Evolutionary conservation across 176 grass and related monocot genomes (phyloP).

Genomic region (Bromus sterilis): DNA sequence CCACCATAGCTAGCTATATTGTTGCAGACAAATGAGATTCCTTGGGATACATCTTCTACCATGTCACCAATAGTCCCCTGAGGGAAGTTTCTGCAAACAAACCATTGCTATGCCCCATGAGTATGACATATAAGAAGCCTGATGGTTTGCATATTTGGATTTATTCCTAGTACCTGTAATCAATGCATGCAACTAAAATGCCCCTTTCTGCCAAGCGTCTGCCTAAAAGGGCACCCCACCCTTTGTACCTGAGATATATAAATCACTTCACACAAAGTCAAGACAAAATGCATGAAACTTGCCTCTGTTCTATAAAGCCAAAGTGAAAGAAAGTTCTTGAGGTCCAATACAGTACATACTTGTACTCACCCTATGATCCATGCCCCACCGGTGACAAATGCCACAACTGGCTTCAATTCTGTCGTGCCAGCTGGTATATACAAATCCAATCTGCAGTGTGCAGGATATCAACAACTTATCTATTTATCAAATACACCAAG

Average conservation of each 20-base stretch:
- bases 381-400: slow-evolving; percentile 85
- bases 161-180: slow-evolving; percentile 63
- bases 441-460: slow-evolving; percentile 71
- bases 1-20: slow-evolving; percentile 76
- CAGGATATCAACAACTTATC: background rate
- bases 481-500: background rate
- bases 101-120: slow-evolving; percentile 11
- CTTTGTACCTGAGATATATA: slow-evolving; percentile 72
- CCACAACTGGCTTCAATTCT: slow-evolving; percentile 54
- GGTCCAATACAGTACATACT: slow-evolving; percentile 14
- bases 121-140: slow-evolving; percentile 1
- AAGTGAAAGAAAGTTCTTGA: background rate
- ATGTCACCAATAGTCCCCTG: slow-evolving; percentile 90
- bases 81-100: slow-evolving; percentile 86
- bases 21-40: slow-evolving; percentile 88
- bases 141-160: background rate
- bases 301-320: background rate
- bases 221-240: slow-evolving; percentile 94
- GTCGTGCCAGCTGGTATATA: slow-evolving; percentile 57
- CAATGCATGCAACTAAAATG: slow-evolving; percentile 87
- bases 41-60: slow-evolving; percentile 79
- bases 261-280: background rate
- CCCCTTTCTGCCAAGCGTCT: slow-evolving; percentile 92
- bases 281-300: background rate
- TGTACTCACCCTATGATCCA: slow-evolving; percentile 97